A percentile compares a stretch with the other conserved stretches of the same genome.
These are phyloP conservation scores for Kodamaea derodonti DNA, from an alignment of 1,139 yeast genomes.

Conservation along the genomic window DNA sequence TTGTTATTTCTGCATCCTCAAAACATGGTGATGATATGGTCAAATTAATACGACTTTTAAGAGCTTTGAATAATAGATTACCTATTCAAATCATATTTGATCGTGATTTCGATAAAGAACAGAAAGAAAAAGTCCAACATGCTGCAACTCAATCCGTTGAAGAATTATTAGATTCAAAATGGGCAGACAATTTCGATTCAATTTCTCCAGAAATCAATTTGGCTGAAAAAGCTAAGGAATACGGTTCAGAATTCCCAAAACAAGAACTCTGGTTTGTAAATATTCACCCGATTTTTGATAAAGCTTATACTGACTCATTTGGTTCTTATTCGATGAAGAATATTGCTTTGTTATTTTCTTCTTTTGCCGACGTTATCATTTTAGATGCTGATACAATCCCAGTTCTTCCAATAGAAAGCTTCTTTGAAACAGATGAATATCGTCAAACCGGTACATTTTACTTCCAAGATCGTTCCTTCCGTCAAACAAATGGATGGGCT, in stretches of 20 bases:
- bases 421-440: conserved; percentile 31
- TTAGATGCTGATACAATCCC: conserved; percentile 58
- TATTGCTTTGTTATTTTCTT: conserved; percentile 43
- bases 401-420: conserved; percentile 27
- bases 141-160: conserved; percentile 35
- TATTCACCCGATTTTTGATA: conserved; percentile 17
- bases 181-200: conserved; percentile 12
- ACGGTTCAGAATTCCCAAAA: conserved; percentile 38
- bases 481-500: conserved; percentile 41
- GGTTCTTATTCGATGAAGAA: conserved; percentile 45
- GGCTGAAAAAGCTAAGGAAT: conserved; percentile 14
- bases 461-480: conserved; percentile 35
- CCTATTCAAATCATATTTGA: conserved; percentile 40
- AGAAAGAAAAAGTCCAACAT: conserved; percentile 17
- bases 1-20: conserved; percentile 35
- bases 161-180: conserved; percentile 20
- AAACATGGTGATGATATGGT: conserved; percentile 32
- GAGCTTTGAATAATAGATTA: conserved; percentile 36
- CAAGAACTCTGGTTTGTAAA: conserved; percentile 50
- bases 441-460: conserved; percentile 29
- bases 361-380: conserved; percentile 48
- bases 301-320: conserved; percentile 27
- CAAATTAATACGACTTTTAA: conserved; percentile 31
- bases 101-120: conserved; percentile 28
- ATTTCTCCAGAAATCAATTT: conserved; percentile 24